Percentiles rank a stretch among this genome's conserved stretches.
Evolutionary conservation across 2,329 filamentous ascomycete genomes (phyloP).

Genomic region (Venturia nashicola): DNA sequence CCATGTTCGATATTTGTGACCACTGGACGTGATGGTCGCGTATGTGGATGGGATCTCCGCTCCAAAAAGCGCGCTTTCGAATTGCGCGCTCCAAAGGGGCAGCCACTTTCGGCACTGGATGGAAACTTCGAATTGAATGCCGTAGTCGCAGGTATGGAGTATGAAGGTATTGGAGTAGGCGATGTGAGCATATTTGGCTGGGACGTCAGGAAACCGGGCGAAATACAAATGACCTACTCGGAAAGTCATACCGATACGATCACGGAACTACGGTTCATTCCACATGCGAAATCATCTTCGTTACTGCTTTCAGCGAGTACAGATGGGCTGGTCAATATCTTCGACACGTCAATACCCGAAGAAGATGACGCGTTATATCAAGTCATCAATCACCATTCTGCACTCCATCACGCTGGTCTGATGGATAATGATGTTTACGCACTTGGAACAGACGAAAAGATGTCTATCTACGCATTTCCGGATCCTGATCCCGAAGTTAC

Average conservation of each 20-base stretch:
- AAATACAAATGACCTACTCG: slow-evolving; percentile 26
- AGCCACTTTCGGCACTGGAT: slow-evolving; percentile 53
- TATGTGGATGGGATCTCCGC: slow-evolving; percentile 49
- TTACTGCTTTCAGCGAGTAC: slow-evolving; percentile 66
- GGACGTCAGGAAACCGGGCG: slow-evolving; percentile 28
- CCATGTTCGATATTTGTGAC: slow-evolving; percentile 48
- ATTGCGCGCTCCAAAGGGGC: slow-evolving; percentile 29
- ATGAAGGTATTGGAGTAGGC: slow-evolving; percentile 38
- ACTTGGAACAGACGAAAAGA: slow-evolving; percentile 65
- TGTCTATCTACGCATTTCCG: slow-evolving; percentile 59
- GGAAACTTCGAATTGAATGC: slow-evolving; percentile 43
- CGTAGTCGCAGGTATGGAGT: slow-evolving; percentile 62
- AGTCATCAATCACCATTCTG: slow-evolving; percentile 65
- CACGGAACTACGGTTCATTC: slow-evolving; percentile 36
- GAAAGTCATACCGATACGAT: slow-evolving; percentile 46
- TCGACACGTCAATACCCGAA: slow-evolving; percentile 52
- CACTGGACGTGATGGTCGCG: slow-evolving; percentile 57
- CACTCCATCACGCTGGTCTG: slow-evolving; percentile 65
- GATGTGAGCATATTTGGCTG: slow-evolving; percentile 26
- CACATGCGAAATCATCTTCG: neutral
- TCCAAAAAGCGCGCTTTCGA: slow-evolving; percentile 10
- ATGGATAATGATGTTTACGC: slow-evolving; percentile 56
- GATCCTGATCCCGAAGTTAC: slow-evolving; percentile 49
- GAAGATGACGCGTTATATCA: slow-evolving; percentile 70
- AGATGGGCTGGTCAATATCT: slow-evolving; percentile 67